phyloP scores from a whole-genome alignment of 164 flowering plant species.

The Echeveria elegans region DNA sequence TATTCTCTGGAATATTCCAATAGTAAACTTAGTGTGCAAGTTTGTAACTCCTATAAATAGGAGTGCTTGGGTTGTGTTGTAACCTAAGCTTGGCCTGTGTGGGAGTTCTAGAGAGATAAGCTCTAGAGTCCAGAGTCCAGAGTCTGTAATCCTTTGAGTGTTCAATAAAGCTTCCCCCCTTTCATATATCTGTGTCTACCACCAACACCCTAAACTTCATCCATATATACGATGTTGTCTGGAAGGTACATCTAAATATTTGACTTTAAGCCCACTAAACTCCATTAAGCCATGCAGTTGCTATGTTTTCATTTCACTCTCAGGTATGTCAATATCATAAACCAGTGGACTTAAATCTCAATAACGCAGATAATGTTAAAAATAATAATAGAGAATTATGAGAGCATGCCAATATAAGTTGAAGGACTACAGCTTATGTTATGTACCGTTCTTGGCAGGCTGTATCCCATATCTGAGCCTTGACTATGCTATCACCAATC shows the following conservation, averaged over 20 bases:
- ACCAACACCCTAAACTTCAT: too few species aligned
- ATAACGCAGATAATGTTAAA: not conserved
- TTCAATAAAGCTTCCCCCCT: too few species aligned
- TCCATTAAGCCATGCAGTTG: not conserved
- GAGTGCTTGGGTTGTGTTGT: too few species aligned
- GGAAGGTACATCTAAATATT: not conserved
- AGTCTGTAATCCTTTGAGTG: too few species aligned
- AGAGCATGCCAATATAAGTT: not conserved
- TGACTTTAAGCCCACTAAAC: not conserved
- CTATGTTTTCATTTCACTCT: not conserved
- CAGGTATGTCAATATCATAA: not conserved
- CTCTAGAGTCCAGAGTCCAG: too few species aligned
- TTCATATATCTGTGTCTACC: too few species aligned
- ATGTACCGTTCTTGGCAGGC: constrained; percentile 78
- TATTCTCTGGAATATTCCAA: too few species aligned
- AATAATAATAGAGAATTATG: not conserved
- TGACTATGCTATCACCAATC: constrained; percentile 49
- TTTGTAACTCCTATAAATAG: too few species aligned
- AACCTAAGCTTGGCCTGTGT: too few species aligned
- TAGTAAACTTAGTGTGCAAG: too few species aligned
- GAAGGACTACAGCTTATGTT: too few species aligned
- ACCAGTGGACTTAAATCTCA: not conserved
- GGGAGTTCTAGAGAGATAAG: too few species aligned
- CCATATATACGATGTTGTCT: not conserved
- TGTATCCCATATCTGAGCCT: constrained; percentile 77